Evolutionary conservation across 805 yeast species (phyloP), one percentile per base, ranked within the genome.

Genomic region (Saturnispora silvae): DNA sequence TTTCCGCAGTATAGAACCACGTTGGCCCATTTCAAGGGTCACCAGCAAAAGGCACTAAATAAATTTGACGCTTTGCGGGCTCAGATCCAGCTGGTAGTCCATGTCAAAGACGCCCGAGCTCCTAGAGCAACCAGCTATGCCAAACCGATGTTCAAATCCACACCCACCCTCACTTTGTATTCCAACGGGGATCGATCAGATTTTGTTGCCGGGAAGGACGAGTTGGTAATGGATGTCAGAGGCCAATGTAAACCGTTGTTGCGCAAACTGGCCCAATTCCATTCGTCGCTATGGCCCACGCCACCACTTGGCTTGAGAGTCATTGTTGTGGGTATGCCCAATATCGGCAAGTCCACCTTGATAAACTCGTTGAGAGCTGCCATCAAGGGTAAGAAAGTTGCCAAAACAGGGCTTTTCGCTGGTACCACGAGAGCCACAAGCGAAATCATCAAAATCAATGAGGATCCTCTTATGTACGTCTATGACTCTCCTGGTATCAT

Each of bases 401-500:
- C 95, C 0, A 60, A 61, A 36, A 84, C 94, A 0, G 95, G 96
- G 1, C 79, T 81, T 9, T 76, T 72, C 44, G 96, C 97, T 1
- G 98, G 98, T 15, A 84, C 89, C 5, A 92, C 98, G 0, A 62
- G 84, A 37, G 68, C 70, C 20, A 76, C 94, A 0, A 77, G 89
- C 37, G 89, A 81, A 43, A 65, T 79, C 37, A 82, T 92, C 26
- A 61, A 78, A 38, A 65, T 92, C 11, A 60, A 68, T 30, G 57
- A 62, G 9, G 65, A 65, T 20, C 87, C 92, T 0, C 75, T 73
- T 24, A 68, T 89, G 3, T 67, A 75, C 41, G 63, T 87, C 6
- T 75, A 81, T 47, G 98, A 92, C 53, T 82, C 96, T 0, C 98
- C 98, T 0, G 98, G 98, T 1, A 87, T 92, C 4, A 74, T 84